phyloP scores from a whole-genome alignment of 2,329 filamentous ascomycete species.

The Dendrostoma leiphaemia region DNA sequence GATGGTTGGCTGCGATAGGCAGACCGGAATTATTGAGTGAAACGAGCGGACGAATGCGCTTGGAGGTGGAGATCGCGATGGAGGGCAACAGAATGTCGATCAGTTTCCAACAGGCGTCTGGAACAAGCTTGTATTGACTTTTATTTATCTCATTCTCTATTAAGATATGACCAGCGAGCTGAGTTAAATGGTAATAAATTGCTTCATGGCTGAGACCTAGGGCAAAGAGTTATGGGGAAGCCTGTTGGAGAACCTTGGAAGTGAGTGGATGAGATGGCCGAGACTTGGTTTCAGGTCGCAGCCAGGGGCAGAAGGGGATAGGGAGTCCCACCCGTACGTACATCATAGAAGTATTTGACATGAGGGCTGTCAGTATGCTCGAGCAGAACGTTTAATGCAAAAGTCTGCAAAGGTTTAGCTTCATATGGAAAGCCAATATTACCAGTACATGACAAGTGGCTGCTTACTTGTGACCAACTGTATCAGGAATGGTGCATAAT shows the following conservation, averaged over 20 bases:
- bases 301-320: slow-evolving; percentile 6
- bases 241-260: neutral
- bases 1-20: neutral
- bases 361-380: neutral
- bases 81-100: neutral
- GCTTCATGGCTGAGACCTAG: slow-evolving; percentile 2
- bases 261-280: slow-evolving; percentile 1
- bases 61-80: neutral
- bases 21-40: neutral
- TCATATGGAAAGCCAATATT: too few relatives aligned
- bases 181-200: neutral
- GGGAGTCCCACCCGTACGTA: too few relatives aligned
- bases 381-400: too few relatives aligned
- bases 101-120: neutral
- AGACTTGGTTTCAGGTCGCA: slow-evolving; percentile 14
- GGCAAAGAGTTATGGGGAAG: slow-evolving; percentile 1
- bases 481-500: too few relatives aligned
- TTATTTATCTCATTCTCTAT: neutral
- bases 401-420: too few relatives aligned
- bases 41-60: neutral
- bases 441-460: too few relatives aligned
- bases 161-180: neutral
- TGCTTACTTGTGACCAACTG: too few relatives aligned
- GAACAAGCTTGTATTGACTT: neutral
- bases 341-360: neutral